Conservation (phyloP, 257 asterid genomes). For the Plantago elongata region DNA sequence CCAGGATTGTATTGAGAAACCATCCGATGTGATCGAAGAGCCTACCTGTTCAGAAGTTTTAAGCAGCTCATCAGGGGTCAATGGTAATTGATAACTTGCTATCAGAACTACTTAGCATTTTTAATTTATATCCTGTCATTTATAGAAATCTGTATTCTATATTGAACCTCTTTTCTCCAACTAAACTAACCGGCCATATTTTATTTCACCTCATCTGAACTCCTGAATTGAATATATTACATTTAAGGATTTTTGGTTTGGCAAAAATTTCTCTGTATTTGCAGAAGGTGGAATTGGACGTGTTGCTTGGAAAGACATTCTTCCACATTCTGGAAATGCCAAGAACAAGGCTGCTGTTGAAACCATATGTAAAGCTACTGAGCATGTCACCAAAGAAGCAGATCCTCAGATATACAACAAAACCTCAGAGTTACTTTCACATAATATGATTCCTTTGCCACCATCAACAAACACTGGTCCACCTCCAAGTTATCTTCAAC, state of each 20-base stretch:
- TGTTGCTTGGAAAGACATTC: constrained; percentile 28
- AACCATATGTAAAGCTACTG: background rate
- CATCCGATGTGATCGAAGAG: constrained; percentile 5
- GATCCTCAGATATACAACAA: background rate
- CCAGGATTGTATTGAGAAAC: background rate
- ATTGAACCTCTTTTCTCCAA: background rate
- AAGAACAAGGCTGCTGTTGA: background rate
- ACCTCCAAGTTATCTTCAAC: constrained; percentile 2
- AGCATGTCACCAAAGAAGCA: background rate
- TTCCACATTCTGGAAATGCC: constrained; percentile 9
- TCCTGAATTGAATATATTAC: too few species aligned
- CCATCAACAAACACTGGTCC: constrained; percentile 3
- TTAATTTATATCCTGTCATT: background rate
- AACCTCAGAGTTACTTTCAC: constrained; percentile 1
- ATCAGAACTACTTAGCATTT: background rate
- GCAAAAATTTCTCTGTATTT: background rate
- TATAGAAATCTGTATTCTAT: background rate
- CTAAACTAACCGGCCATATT: too few species aligned
- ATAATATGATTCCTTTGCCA: background rate
- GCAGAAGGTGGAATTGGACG: constrained; percentile 3
- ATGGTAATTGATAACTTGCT: constrained; percentile 10
- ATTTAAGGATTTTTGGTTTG: too few species aligned
- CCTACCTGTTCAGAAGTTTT: background rate
- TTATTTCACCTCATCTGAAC: too few species aligned
- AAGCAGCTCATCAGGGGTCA: constrained; percentile 3